Evolutionary conservation across 1,284 basidiomycete genomes (phyloP), one percentile per base, ranked within the genome.

Genomic region (Malassezia psittaci): DNA sequence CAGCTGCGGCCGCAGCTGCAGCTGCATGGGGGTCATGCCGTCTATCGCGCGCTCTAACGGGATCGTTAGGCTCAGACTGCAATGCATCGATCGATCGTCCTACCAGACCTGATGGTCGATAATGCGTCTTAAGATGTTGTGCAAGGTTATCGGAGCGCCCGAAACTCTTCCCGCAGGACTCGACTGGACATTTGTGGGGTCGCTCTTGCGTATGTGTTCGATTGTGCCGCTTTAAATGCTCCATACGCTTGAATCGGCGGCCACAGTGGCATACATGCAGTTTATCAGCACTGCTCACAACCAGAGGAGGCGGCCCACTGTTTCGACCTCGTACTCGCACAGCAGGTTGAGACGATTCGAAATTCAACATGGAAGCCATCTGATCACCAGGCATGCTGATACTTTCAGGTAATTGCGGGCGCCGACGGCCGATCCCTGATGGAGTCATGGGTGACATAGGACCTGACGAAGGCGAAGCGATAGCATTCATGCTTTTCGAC

Each of bases 41-140:
- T 18, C 59, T 56, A 37, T 69, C 64, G 41, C 43, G 35, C 16
- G 18, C n/a, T 18, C 40, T 40, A 3, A 49, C 11, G 5, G 29
- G 5, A 5, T 56, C 49, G 21, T 35, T 39, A 5, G 44, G 40
- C 18, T 35, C 33, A 1, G 42, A 10, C 1, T 39, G 36, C 16
- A 43, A 3, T 24, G 40, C 42, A 24, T 57, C 49, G 13, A 29
- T 16, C n/a, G 44, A 18, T 12, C 64, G 62, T 10, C 64, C 64
- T 16, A 59, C 63, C 37, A 65, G 59, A 13, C 65, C 63, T 18
- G 63, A 57, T 5, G 66, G 62, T 40, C 65, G 60, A 61, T 62
- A 71, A 49, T 74, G 72, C 36, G 72, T 74, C 63, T 72, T 73
- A 54, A 72, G 58, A 49, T 74, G 72, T 60, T 74, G 72, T 4